Percentiles rank a stretch among this genome's conserved stretches.
phyloP scores from a whole-genome alignment of 2,329 filamentous ascomycete genomes.

The Stemphylium beticola region DNA sequence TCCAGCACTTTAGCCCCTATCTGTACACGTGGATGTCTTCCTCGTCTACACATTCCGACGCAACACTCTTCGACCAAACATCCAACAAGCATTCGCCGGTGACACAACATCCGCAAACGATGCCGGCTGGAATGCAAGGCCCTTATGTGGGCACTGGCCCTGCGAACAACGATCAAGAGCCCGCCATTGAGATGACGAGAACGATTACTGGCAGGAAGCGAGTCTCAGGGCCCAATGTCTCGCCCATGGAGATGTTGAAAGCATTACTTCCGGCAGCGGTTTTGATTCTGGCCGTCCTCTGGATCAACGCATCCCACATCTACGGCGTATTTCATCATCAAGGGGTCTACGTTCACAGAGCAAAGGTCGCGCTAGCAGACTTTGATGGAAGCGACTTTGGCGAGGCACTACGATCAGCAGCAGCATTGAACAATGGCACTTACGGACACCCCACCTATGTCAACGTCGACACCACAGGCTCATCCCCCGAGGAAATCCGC shows the following conservation, averaged over 20 bases:
- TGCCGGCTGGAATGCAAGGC: background rate
- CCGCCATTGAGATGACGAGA: background rate
- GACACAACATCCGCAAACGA: background rate
- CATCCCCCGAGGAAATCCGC: conserved; percentile 14
- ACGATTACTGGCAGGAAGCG: background rate
- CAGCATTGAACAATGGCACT: conserved; percentile 16
- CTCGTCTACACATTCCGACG: background rate
- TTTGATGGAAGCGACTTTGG: conserved; percentile 21
- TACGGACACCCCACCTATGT: conserved; percentile 20
- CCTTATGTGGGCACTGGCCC: too few relatives aligned
- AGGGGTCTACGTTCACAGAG: conserved; percentile 13
- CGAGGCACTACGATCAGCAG: conserved; percentile 9
- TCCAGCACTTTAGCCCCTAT: too few relatives aligned
- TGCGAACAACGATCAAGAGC: too few relatives aligned
- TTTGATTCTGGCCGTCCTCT: conserved; percentile 19
- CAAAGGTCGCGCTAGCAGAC: conserved; percentile 19
- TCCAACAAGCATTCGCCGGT: background rate
- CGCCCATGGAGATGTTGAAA: conserved; percentile 9
- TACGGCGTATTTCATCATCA: conserved; percentile 16
- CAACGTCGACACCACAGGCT: conserved; percentile 8
- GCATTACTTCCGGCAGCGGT: conserved; percentile 15
- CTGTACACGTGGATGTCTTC: too few relatives aligned
- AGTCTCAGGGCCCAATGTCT: background rate
- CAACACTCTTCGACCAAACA: background rate
- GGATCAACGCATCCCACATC: conserved; percentile 19